Base-by-base conservation (phyloP, 2,329 filamentous ascomycete genomes). In the Xylaria sp. region DNA sequence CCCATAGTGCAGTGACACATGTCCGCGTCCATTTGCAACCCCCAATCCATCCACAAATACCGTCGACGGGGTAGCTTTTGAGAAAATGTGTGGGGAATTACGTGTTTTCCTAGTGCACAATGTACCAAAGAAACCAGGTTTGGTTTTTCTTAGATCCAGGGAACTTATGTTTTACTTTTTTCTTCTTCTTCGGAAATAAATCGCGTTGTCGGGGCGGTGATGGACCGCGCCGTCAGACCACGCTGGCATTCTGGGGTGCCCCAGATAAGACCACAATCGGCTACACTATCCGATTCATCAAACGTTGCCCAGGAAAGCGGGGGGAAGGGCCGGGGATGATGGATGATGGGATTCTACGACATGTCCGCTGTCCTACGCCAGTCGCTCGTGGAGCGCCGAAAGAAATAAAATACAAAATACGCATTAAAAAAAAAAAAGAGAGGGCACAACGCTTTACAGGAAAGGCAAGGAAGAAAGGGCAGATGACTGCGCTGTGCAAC, bases 1-100 rank as follows among this genome's bases (percentile, higher is more conserved):
- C 53, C 60, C 59, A 53, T 60, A 37, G 48, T 48, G 57, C 53
- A 33, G 61, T 60, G 52, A 56, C 61, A 63, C 57, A 63, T 63
- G 56, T 55, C 60, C 21, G 51, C 31, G 35, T 38, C 47, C 47
- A 48, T 54, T 53, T 47, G 23, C 19, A 25, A 35, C 27, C 52
- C 38, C 27, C 10, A 51, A 51, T 21, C 31, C 47, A 21, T 46
- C 31, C 31, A 46, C 53, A 51, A 44, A 35, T 29, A 58, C 33
- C 38, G 31, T 33, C 13, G 46, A 23, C 27, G 38, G 17, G 5
- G 21, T 17, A 4, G n/a, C 4, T 8, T 3, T 15, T 44, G n/a
- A 33, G 13, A 35, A 53, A 17, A 25, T 4, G 33, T 40, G 56
- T 31, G 55, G 38, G 38, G 46, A 43, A 52, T 57, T 37, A 29